Base-by-base conservation (phyloP, 2,329 filamentous ascomycete genomes). In the Tolypocladium album region DNA sequence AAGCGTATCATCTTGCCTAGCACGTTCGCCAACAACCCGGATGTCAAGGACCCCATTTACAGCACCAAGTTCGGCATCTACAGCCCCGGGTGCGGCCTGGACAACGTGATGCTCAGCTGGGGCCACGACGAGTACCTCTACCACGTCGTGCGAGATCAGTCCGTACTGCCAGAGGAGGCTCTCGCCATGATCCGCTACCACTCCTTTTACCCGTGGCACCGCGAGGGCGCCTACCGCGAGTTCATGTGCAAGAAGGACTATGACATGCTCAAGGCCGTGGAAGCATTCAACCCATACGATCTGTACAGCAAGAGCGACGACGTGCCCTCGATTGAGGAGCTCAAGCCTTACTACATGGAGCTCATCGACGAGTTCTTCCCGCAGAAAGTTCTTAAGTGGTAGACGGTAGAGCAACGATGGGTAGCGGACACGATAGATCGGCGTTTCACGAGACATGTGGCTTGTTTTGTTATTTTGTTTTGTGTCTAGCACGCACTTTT, bases 161-260 rank as follows among this genome's bases (percentile, higher is more conserved):
- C 83, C 56, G 88, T 79, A 0, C 80, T 96, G 52, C 92, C 92
- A 0, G 80, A 82, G 55, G 91, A 96, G 80, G 89, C 88, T 0
- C 81, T 96, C 13, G 92, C 91, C 62, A 96, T 96, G 90, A 94
- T 96, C 72, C 81, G 92, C 60, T 96, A 95, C 76, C 92, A 96
- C 76, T 90, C 87, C 7, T 96, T 96, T 76, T 96, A 96, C 75
- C 88, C 92, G 20, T 96, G 91, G 92, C 92, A 96, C 76, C 84
- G 81, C 62, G 87, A 88, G 72, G 88, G 87, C 59, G 91, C 89
- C 8, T 96, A 96, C 76, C 74, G 75, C 62, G 85, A 90, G 74
- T 82, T 96, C 73, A 96, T 96, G 91, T 82, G 88, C 71, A 85
- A 88, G 62, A 88, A 92, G 70, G 92, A 96, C 67, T 76, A 87